Evolutionary conservation across 371 early-diverging fungal genomes (phyloP).

Genomic region (Coemansia sp.): DNA sequence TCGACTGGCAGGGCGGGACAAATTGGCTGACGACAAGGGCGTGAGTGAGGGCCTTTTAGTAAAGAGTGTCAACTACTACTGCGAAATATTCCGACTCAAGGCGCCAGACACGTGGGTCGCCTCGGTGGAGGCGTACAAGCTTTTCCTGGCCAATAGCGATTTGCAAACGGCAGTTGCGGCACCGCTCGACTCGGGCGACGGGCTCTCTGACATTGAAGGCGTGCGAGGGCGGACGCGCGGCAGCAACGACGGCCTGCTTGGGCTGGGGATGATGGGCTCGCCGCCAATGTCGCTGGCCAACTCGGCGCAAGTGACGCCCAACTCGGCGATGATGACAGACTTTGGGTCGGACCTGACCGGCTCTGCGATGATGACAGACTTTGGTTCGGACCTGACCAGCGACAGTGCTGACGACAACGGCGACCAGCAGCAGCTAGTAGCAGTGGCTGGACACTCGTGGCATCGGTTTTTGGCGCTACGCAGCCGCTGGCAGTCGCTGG

Average conservation of each 20-base stretch:
- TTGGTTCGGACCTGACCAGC: constrained; percentile 16
- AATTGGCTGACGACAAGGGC: neutral
- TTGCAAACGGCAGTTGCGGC: constrained; percentile 10
- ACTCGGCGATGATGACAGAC: constrained; percentile 18
- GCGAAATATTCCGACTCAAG: constrained; percentile 38
- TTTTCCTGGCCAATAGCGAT: constrained; percentile 24
- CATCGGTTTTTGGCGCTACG: constrained; percentile 36
- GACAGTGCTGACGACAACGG: constrained; percentile 11
- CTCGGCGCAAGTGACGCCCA: constrained; percentile 24
- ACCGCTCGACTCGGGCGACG: neutral
- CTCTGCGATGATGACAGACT: constrained; percentile 21
- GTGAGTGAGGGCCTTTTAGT: constrained; percentile 4
- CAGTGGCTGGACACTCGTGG: constrained; percentile 42
- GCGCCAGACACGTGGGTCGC: constrained; percentile 28
- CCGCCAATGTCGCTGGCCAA: constrained; percentile 15
- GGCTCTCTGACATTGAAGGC: neutral
- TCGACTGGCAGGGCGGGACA: neutral
- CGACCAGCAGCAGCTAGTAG: constrained; percentile 18
- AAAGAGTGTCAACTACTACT: constrained; percentile 45
- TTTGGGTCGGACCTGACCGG: constrained; percentile 9
- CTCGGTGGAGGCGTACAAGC: constrained; percentile 33
- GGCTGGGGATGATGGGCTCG: constrained; percentile 1
- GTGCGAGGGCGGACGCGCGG: neutral
- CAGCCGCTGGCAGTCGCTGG: constrained; percentile 40
- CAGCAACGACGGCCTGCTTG: neutral